A percentile compares a stretch with the other conserved stretches of the same genome.
phyloP scores from a whole-genome alignment of 148 eudicot genomes.

The Chenopodium album region DNA sequence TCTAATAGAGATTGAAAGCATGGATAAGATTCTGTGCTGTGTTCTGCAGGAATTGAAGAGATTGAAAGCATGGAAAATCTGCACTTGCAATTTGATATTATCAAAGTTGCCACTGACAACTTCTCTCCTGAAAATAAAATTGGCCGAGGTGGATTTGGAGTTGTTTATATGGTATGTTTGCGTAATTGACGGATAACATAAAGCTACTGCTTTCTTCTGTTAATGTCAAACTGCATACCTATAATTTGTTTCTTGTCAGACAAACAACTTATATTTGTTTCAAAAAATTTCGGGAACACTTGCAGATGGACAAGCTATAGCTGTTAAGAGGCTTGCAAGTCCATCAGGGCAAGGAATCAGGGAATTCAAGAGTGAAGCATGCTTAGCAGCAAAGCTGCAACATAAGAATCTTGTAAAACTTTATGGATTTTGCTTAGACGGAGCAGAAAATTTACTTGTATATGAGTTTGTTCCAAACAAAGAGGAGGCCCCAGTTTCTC shows the following conservation, averaged over 20 bases:
- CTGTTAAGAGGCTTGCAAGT: conserved; percentile 34
- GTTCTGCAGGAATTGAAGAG: conserved; percentile 29
- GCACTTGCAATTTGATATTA: conserved; percentile 26
- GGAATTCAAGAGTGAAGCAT: conserved; percentile 32
- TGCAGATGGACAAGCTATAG: conserved; percentile 29
- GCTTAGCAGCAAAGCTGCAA: conserved; percentile 33
- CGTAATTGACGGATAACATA: not conserved
- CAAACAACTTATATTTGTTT: not conserved
- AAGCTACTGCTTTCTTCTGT: not conserved
- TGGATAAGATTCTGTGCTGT: too few species aligned
- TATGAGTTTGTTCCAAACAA: conserved; percentile 39
- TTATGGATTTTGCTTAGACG: conserved; percentile 32
- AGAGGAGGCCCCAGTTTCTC: too few species aligned
- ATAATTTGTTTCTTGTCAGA: too few species aligned
- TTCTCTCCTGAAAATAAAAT: conserved; percentile 28
- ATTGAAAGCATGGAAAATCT: conserved; percentile 34
- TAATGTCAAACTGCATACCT: not conserved
- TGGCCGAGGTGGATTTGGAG: conserved; percentile 37
- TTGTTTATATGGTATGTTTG: conserved; percentile 33
- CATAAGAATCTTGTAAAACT: conserved; percentile 34
- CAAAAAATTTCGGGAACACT: too few species aligned
- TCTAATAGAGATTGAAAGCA: too few species aligned
- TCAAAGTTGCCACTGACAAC: conserved; percentile 31
- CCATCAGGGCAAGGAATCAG: conserved; percentile 31
- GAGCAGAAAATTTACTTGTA: conserved; percentile 32